Evolutionary conservation across 768 basidiomycete genomes (phyloP).

Genomic region (Xerocomellus intermedius): DNA sequence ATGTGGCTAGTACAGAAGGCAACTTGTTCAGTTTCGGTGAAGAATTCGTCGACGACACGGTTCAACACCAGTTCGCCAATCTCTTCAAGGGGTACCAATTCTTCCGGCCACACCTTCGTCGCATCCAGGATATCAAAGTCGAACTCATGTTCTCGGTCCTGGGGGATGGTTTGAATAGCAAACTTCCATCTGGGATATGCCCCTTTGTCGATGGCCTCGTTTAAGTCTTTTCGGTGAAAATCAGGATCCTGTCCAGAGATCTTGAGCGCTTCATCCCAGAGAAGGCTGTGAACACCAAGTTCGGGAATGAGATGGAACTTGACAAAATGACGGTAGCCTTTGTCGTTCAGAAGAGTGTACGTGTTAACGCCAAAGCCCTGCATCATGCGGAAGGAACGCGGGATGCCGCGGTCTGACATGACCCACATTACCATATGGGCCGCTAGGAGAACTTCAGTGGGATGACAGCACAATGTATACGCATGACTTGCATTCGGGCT

Average conservation of each 20-base stretch:
- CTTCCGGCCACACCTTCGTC: constrained; percentile 85
- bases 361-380: constrained; percentile 90
- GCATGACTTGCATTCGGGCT: constrained; percentile 52
- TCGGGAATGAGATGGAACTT: constrained; percentile 86
- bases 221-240: constrained; percentile 84
- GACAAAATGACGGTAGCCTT: constrained; percentile 74
- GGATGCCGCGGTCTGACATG: constrained; percentile 83
- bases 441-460: constrained; percentile 37
- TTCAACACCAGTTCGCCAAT: constrained; percentile 76
- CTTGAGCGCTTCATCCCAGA: constrained; percentile 92
- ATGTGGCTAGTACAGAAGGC: constrained; percentile 74
- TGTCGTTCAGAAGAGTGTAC: constrained; percentile 66
- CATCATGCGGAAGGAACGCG: constrained; percentile 86
- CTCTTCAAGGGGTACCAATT: constrained; percentile 70
- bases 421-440: constrained; percentile 81
- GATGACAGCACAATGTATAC: neutral
- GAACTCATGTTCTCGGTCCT: constrained; percentile 74
- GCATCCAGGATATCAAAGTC: constrained; percentile 87
- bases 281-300: constrained; percentile 77
- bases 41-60: constrained; percentile 69
- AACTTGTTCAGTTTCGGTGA: constrained; percentile 85
- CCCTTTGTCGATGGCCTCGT: constrained; percentile 76
- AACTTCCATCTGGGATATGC: constrained; percentile 77
- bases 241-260: constrained; percentile 84
- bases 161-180: constrained; percentile 61